A percentile compares a stretch with the other conserved stretches of the same genome.
phyloP scores from a whole-genome alignment of 1,284 basidiomycete species.

The Clitocybe nebularis region DNA sequence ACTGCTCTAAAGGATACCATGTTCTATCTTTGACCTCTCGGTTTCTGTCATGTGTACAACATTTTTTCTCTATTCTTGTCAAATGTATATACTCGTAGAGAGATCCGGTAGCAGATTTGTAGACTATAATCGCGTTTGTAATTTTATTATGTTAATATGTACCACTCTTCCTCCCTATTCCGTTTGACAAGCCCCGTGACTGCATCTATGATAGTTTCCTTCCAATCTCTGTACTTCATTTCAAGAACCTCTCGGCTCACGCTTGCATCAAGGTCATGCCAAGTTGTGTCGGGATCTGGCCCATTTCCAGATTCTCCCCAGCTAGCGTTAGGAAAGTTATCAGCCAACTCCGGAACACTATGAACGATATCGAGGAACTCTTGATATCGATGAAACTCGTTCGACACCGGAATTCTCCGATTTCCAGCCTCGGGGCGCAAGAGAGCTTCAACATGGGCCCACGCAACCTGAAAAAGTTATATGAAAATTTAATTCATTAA shows the following conservation, averaged over 20 bases:
- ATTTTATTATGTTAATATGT: too few relatives aligned
- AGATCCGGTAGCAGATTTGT: too few relatives aligned
- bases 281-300: neutral
- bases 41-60: neutral
- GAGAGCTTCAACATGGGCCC: slow-evolving; percentile 1
- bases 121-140: too few relatives aligned
- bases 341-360: neutral
- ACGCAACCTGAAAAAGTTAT: neutral
- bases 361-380: slow-evolving; percentile 3
- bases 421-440: neutral
- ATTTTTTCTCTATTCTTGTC: neutral
- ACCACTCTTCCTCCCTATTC: neutral
- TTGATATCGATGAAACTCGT: neutral
- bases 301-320: slow-evolving; percentile 1
- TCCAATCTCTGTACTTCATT: neutral
- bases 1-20: slow-evolving; percentile 54
- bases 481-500: neutral
- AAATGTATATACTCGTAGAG: neutral
- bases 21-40: slow-evolving; percentile 58
- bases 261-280: slow-evolving; percentile 2
- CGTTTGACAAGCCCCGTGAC: neutral
- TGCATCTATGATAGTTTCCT: slow-evolving; percentile 3
- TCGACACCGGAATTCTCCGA: neutral
- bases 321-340: slow-evolving; percentile 1
- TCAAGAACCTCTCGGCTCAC: neutral